phyloP scores from a whole-genome alignment of 2,329 filamentous ascomycete species.

The Colletotrichum shisoi region DNA sequence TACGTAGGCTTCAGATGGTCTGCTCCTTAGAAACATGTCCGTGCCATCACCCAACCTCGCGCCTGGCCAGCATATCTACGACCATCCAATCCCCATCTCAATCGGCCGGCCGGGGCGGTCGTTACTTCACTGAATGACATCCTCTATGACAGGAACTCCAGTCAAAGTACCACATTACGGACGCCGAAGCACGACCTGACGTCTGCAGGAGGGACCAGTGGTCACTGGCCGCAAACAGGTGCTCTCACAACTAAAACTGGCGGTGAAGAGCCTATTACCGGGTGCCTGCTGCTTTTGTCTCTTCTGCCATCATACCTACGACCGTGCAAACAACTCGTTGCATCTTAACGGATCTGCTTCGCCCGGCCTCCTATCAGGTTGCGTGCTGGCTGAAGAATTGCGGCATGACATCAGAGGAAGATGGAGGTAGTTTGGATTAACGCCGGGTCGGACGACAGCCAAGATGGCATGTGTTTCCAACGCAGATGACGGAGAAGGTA shows the following conservation, averaged over 20 bases:
- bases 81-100: constrained; percentile 40
- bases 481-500: background rate
- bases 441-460: background rate
- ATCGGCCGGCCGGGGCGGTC: constrained; percentile 13
- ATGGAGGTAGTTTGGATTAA: background rate
- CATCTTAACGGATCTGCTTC: constrained; percentile 4
- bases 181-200: constrained; percentile 16
- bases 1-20: background rate
- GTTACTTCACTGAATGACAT: constrained; percentile 4
- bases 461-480: constrained; percentile 20
- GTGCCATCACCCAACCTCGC: constrained; percentile 13
- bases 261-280: constrained; percentile 27
- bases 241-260: constrained; percentile 21
- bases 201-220: constrained; percentile 11
- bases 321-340: constrained; percentile 4
- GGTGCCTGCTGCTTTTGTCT: constrained; percentile 17
- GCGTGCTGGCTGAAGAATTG: background rate
- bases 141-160: constrained; percentile 2
- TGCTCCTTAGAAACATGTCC: background rate
- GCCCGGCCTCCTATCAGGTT: background rate
- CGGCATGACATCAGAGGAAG: background rate
- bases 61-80: constrained; percentile 44
- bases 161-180: background rate
- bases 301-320: constrained; percentile 18
- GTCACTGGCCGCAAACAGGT: constrained; percentile 22